Conservation (phyloP, 2,329 filamentous ascomycete species). For the Niveomyces coronatus region DNA sequence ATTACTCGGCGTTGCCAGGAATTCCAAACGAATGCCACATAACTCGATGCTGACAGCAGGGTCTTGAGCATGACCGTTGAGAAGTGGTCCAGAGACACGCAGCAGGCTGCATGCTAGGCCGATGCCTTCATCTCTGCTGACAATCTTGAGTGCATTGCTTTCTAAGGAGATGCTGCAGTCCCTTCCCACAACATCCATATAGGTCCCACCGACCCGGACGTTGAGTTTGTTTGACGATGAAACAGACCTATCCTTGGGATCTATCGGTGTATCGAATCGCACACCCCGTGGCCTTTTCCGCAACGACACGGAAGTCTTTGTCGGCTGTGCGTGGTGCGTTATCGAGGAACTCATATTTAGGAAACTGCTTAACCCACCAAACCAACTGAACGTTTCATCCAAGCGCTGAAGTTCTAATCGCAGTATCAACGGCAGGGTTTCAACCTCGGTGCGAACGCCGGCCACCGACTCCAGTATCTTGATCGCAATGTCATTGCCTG, state of each 20-base stretch:
- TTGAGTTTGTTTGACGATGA: conserved; percentile 58
- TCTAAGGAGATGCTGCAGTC: conserved; percentile 65
- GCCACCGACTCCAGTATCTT: conserved; percentile 37
- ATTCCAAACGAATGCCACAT: conserved; percentile 60
- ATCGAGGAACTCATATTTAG: conserved; percentile 82
- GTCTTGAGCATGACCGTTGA: conserved; percentile 39
- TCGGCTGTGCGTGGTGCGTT: conserved; percentile 52
- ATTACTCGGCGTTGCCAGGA: conserved; percentile 62
- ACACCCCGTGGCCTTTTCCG: conserved; percentile 43
- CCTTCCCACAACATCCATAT: conserved; percentile 66
- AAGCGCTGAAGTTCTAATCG: conserved; percentile 68
- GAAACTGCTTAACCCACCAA: conserved; percentile 85
- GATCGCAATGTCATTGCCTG: conserved; percentile 47
- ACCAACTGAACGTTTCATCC: conserved; percentile 79
- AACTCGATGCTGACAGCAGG: conserved; percentile 55
- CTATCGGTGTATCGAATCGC: conserved; percentile 44
- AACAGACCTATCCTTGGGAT: conserved; percentile 36
- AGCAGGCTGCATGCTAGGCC: conserved; percentile 66
- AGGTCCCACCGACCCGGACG: conserved; percentile 63
- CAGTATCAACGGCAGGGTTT: conserved; percentile 67
- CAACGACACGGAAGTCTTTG: conserved; percentile 29
- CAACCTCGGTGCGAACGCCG: conserved; percentile 48
- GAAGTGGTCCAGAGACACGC: conserved; percentile 61
- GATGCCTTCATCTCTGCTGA: conserved; percentile 63
- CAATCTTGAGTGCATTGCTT: conserved; percentile 72